Evolutionary conservation across 495 filamentous ascomycete genomes (phyloP).

Genomic region (Tuber aestivum): DNA sequence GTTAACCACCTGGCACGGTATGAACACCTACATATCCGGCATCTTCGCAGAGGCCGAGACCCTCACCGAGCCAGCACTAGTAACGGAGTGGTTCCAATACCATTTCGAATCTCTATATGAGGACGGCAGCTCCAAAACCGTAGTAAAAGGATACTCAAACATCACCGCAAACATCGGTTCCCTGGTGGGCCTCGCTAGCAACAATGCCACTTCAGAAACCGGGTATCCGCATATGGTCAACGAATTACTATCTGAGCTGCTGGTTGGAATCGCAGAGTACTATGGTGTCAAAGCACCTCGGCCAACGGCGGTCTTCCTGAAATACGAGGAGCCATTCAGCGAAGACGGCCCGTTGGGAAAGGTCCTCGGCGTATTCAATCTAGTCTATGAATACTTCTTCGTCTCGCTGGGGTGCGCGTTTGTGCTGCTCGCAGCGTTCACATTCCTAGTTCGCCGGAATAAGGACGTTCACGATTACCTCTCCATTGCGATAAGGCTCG

Average conservation of each 20-base stretch:
- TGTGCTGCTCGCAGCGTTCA: constrained; percentile 33
- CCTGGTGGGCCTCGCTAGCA: neutral
- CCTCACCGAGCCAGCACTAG: neutral
- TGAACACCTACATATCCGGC: constrained; percentile 12
- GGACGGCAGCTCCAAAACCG: constrained; percentile 29
- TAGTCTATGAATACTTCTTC: constrained; percentile 40
- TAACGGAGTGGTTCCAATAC: neutral
- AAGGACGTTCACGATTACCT: constrained; percentile 40
- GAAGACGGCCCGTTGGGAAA: constrained; percentile 10
- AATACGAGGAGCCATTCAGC: neutral
- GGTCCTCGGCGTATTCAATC: constrained; percentile 20
- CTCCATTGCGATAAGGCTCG: constrained; percentile 28
- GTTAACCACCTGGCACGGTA: constrained; percentile 46
- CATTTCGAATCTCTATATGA: constrained; percentile 17
- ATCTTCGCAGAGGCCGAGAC: neutral
- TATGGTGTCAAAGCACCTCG: constrained; percentile 33
- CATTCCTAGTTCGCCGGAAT: constrained; percentile 32
- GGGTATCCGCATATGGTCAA: constrained; percentile 14
- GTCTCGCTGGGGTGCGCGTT: constrained; percentile 25
- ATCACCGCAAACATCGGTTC: constrained; percentile 15
- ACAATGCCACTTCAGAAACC: neutral
- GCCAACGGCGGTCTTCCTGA: neutral
- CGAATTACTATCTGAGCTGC: constrained; percentile 13
- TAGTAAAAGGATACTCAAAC: constrained; percentile 21
- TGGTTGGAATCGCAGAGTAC: constrained; percentile 24